Conservation (phyloP, 2,329 filamentous ascomycete genomes). For the Neospermospora avenae region DNA sequence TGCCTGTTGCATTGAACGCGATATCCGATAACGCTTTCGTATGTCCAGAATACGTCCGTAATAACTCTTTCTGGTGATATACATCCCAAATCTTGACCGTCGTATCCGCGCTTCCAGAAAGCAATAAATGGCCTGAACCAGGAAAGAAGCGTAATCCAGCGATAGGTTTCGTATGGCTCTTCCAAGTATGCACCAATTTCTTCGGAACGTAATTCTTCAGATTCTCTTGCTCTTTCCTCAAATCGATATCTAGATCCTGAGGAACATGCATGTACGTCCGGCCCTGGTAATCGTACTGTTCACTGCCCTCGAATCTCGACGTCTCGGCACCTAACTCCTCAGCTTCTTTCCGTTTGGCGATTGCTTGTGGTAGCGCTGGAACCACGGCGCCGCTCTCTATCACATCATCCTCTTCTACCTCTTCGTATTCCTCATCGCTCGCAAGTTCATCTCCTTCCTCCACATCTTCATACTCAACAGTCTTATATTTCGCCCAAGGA, state of each 20-base stretch:
- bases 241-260: conserved; percentile 81
- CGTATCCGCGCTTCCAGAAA: conserved; percentile 85
- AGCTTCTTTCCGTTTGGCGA: conserved; percentile 54
- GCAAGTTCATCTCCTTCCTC: conserved; percentile 70
- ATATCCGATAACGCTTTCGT: conserved; percentile 86
- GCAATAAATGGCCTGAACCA: conserved; percentile 76
- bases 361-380: conserved; percentile 51
- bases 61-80: conserved; percentile 82
- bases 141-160: conserved; percentile 91
- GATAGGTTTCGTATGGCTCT: conserved; percentile 77
- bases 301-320: conserved; percentile 78
- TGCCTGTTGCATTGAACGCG: conserved; percentile 79
- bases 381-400: conserved; percentile 62
- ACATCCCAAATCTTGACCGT: conserved; percentile 94
- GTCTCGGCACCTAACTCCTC: conserved; percentile 69
- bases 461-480: conserved; percentile 70
- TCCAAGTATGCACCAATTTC: conserved; percentile 89
- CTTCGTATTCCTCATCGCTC: conserved; percentile 75
- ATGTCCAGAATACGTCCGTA: conserved; percentile 90
- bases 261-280: conserved; percentile 97
- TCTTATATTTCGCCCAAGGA: conserved; percentile 84
- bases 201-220: conserved; percentile 91
- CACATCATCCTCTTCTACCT: conserved; percentile 66
- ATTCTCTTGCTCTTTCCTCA: conserved; percentile 76
- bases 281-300: conserved; percentile 89